phyloP scores from a whole-genome alignment of 129 eudicot species.

The Pseudognaphalium luteoalbum region DNA sequence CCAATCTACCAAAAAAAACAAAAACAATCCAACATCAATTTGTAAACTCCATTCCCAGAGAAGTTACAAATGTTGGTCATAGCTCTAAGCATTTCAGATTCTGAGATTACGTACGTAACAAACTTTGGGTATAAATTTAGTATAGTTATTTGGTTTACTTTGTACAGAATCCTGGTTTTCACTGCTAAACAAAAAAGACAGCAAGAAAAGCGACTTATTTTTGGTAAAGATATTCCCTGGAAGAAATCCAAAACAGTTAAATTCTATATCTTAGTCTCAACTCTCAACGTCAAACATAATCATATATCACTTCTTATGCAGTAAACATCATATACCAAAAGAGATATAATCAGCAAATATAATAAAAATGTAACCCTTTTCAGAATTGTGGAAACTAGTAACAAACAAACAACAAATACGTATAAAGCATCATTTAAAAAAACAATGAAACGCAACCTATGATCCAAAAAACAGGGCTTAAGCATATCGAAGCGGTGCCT shows the following conservation, averaged over 20 bases:
- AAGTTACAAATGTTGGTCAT: no score
- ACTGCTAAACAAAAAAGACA: background rate
- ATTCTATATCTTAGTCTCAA: background rate
- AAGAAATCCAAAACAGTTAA: background rate
- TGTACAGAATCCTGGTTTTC: slow-evolving; percentile 6
- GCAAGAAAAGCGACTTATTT: background rate
- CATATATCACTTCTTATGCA: slow-evolving; percentile 10
- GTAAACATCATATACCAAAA: slow-evolving; percentile 3
- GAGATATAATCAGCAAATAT: background rate
- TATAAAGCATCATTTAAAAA: background rate
- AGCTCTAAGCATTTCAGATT: background rate
- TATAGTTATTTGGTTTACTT: background rate
- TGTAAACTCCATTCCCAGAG: background rate
- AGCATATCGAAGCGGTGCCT: background rate
- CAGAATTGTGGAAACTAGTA: background rate
- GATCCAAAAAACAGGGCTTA: background rate
- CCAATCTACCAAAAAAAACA: background rate
- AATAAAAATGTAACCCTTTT: background rate
- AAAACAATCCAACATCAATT: background rate
- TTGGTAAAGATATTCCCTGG: background rate
- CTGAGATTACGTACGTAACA: background rate
- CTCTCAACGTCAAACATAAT: background rate
- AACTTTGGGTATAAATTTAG: slow-evolving; percentile 2
- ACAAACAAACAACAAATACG: background rate
- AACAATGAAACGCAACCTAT: background rate